A percentile compares a stretch with the other conserved stretches of the same genome.
Evolutionary conservation across 768 basidiomycete species (phyloP).

Genomic region (Lyophyllum decastes): DNA sequence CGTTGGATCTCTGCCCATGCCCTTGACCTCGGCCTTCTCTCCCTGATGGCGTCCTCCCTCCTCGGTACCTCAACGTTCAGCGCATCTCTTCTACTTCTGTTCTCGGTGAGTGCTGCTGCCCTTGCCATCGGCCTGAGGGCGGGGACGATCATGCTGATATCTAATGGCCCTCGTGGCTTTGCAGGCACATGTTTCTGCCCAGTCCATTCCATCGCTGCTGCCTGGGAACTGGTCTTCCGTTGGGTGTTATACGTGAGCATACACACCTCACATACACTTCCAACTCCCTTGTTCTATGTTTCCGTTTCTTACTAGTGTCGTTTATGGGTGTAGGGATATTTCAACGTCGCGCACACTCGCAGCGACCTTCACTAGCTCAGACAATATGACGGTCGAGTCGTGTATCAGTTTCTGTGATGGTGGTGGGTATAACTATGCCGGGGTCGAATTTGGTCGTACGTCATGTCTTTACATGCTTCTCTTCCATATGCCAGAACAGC

Average conservation of each 20-base stretch:
- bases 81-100: neutral
- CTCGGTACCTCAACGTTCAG: neutral
- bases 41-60: neutral
- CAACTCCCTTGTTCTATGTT: neutral
- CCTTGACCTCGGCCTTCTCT: neutral
- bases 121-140: neutral
- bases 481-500: too few species aligned
- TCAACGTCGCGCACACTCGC: slow-evolving; percentile 54
- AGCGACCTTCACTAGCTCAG: slow-evolving; percentile 40
- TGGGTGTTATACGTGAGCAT: slow-evolving; percentile 11
- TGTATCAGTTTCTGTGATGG: slow-evolving; percentile 39
- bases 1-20: neutral
- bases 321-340: slow-evolving; percentile 27
- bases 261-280: neutral
- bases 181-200: neutral
- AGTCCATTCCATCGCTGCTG: slow-evolving; percentile 2
- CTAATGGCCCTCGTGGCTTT: neutral
- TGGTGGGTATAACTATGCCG: slow-evolving; percentile 52
- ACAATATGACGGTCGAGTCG: slow-evolving; percentile 54
- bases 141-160: neutral
- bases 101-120: neutral
- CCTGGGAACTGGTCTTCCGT: slow-evolving; percentile 9
- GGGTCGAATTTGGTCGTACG: slow-evolving; percentile 61
- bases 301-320: neutral
- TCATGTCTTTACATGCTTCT: neutral